phyloP scores from a whole-genome alignment of 2,329 filamentous ascomycete species.

The Colletotrichum karsti region DNA sequence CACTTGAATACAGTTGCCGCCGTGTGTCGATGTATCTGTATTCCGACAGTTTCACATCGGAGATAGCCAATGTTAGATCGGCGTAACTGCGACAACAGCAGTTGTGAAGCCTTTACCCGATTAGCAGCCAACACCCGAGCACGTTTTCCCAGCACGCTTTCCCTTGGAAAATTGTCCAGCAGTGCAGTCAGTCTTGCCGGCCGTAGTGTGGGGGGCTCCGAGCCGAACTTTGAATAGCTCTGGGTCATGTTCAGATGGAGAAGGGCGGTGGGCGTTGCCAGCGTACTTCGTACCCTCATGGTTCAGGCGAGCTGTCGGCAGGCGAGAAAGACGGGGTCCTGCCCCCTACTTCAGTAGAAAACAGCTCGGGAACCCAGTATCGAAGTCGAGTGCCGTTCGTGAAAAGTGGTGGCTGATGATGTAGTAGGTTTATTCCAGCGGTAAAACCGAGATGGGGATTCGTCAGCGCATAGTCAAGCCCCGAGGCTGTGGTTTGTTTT shows the following conservation, averaged over 20 bases:
- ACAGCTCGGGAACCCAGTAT: too few species aligned
- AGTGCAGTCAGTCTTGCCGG: slow-evolving; percentile 18
- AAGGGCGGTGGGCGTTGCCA: neutral
- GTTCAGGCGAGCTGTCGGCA: neutral
- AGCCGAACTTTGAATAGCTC: neutral
- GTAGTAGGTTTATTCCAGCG: neutral
- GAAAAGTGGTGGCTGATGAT: neutral
- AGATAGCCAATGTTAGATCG: slow-evolving; percentile 13
- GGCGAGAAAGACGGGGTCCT: too few species aligned
- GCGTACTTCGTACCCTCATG: too few species aligned
- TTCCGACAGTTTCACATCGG: slow-evolving; percentile 11
- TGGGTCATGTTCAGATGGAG: neutral
- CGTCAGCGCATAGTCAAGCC: slow-evolving; percentile 6
- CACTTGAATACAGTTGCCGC: neutral
- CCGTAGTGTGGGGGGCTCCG: slow-evolving; percentile 15
- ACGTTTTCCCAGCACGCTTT: too few species aligned
- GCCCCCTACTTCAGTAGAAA: too few species aligned
- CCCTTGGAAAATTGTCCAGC: neutral
- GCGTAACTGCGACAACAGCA: slow-evolving; percentile 13
- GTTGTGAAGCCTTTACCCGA: neutral
- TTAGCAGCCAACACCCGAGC: neutral
- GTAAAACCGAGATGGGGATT: slow-evolving; percentile 11
- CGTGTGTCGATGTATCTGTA: neutral
- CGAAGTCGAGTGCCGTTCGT: too few species aligned
- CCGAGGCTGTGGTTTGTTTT: neutral